phyloP scores from a whole-genome alignment of 176 grass and related monocot species.

The Canna indica region DNA sequence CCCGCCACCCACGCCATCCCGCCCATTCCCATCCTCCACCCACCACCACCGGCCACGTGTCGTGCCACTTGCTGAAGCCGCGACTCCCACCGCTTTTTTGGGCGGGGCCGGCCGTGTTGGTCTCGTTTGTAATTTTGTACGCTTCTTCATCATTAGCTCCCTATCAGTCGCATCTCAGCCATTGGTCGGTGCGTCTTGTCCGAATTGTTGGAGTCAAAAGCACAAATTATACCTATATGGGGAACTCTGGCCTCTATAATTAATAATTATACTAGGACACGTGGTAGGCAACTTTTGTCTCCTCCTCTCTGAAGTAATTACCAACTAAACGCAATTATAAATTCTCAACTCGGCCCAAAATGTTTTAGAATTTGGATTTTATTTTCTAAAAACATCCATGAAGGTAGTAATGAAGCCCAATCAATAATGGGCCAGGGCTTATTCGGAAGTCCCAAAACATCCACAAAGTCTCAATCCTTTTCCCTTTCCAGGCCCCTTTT shows the following conservation, averaged over 20 bases:
- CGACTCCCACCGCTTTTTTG: not conserved
- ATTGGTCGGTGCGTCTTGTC: not conserved
- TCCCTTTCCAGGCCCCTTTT: not conserved
- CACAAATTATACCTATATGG: too few relatives aligned
- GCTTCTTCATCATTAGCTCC: too few relatives aligned
- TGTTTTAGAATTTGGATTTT: too few relatives aligned
- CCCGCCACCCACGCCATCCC: not conserved
- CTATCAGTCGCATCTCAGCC: not conserved
- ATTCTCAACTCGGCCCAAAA: too few relatives aligned
- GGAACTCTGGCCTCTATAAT: too few relatives aligned
- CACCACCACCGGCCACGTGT: not conserved
- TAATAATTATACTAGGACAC: too few relatives aligned
- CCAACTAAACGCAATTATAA: too few relatives aligned
- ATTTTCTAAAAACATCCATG: too few relatives aligned
- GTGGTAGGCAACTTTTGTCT: too few relatives aligned
- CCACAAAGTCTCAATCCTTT: not conserved
- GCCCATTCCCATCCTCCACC: not conserved
- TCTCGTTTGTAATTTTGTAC: too few relatives aligned
- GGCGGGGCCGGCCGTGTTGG: not conserved
- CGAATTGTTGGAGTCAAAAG: too few relatives aligned
- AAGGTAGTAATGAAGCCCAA: not conserved
- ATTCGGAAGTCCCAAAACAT: not conserved
- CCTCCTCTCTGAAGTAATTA: too few relatives aligned
- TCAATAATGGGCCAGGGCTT: not conserved
- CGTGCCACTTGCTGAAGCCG: not conserved